Base-by-base conservation (phyloP, 768 basidiomycete species). In the Termitomyces sp. region DNA sequence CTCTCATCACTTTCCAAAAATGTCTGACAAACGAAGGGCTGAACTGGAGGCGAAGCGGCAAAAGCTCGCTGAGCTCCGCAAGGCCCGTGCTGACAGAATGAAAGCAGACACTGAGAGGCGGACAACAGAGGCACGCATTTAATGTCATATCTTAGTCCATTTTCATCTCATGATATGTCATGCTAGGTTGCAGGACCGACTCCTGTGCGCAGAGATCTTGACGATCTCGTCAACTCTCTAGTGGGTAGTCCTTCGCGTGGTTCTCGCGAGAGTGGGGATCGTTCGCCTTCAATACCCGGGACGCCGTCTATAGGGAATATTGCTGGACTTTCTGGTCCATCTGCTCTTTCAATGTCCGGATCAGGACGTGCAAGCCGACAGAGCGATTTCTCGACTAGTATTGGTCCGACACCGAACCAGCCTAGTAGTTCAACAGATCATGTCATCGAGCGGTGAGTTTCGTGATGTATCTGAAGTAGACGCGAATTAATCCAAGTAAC, bases 21-120 rank as follows among this genome's bases (percentile, higher is more conserved):
- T 76, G 74, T 85, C 87, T 54, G 83, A 87, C 64, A 81, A 81
- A 72, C 80, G 92, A 50, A 75, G 91, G 67, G 86, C 86, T 66
- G 94, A 97, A 73, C 90, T 98, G 59, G 93, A 94, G 71, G 90
- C 87, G 26, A 98, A 98, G 74, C 78, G 87, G 60, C 84, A 85
- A 11, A 94, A 93, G 71, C 85, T 98, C 35, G 91, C 85, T 51
- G 92, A 92, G 61, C 78, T 97, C 38, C 79, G 90, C 55, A 82
- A 87, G 69, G 88, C 87, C 5, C 81, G 93, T 46, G 85, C 85
- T 36, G 84, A 89, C 61, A 75, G 88, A 64, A 80, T 86, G 65
- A 82, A 76, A 57, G 77, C 74, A 56, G 85, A 83, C 49, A 72
- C 71, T 24, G 78, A 83, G 40, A 69, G 73, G 57, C 71, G 73